Conservation (phyloP, 2,329 filamentous ascomycete species). For the Shiraia sp. region DNA sequence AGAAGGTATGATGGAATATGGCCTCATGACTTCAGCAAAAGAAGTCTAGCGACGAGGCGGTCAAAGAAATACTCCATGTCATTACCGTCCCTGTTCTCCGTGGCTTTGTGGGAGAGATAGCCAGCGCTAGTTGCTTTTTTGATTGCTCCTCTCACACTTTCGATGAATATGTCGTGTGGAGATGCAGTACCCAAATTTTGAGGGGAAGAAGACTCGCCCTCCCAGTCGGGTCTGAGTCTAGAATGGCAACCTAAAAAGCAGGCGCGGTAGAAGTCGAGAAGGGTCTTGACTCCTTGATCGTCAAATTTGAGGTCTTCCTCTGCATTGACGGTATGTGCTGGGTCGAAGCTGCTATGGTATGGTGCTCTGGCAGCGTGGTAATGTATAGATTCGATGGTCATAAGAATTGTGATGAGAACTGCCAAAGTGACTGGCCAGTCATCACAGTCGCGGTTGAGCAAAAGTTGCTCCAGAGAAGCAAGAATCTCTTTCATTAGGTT, state of each 20-base stretch:
- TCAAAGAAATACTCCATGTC: slow-evolving; percentile 47
- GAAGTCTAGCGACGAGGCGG: slow-evolving; percentile 38
- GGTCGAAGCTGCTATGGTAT: slow-evolving; percentile 32
- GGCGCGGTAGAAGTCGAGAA: slow-evolving; percentile 38
- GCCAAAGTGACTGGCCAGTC: slow-evolving; percentile 42
- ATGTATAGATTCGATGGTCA: slow-evolving; percentile 45
- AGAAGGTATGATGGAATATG: too few species aligned
- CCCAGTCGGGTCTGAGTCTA: slow-evolving; percentile 31
- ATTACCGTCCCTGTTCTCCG: slow-evolving; percentile 20
- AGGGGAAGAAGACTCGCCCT: slow-evolving; percentile 22
- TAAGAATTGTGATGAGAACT: slow-evolving; percentile 37
- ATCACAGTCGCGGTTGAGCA: slow-evolving; percentile 31
- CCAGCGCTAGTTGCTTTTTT: slow-evolving; percentile 15
- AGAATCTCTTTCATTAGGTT: slow-evolving; percentile 40
- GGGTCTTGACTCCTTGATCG: slow-evolving; percentile 29
- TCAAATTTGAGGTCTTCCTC: slow-evolving; percentile 19
- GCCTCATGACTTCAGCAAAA: slow-evolving; percentile 20
- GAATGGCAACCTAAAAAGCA: slow-evolving; percentile 43
- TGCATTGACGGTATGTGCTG: neutral
- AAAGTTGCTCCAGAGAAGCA: slow-evolving; percentile 32
- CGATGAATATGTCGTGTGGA: slow-evolving; percentile 33
- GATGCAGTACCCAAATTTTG: neutral
- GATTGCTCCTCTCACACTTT: slow-evolving; percentile 31
- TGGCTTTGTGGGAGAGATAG: slow-evolving; percentile 29
- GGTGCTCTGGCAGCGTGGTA: slow-evolving; percentile 44